Conservation (phyloP, 495 filamentous ascomycete species). For the Trichoderma erinaceum region DNA sequence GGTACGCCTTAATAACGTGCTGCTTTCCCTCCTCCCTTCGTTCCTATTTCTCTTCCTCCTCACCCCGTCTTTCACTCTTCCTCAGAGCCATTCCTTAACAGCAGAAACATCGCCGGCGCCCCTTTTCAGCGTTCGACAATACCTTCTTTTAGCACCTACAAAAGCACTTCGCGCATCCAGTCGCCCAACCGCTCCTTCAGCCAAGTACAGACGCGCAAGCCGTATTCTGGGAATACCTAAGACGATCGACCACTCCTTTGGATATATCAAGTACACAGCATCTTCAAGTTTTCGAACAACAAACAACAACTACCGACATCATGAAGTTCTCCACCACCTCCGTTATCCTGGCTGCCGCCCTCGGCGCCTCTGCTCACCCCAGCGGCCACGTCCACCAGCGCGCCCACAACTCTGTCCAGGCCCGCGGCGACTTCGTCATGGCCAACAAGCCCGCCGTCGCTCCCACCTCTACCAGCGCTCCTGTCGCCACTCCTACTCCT, state of each 20-base stretch:
- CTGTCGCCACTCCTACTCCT: not conserved
- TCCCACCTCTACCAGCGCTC: not conserved
- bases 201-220: not conserved
- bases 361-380: conserved; percentile 16
- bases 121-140: not conserved
- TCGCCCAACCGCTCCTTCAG: conserved; percentile 13
- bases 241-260: conserved; percentile 11
- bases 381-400: conserved; percentile 12
- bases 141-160: conserved; percentile 1
- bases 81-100: conserved; percentile 6
- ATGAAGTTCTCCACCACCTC: conserved; percentile 16
- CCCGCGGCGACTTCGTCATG: conserved; percentile 10
- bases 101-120: not conserved
- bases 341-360: conserved; percentile 7
- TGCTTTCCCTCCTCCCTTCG: not conserved
- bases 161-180: not conserved
- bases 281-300: not conserved
- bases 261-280: conserved; percentile 10
- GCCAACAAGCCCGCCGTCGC: conserved; percentile 6
- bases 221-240: not conserved
- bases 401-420: not conserved
- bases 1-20: not conserved
- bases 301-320: not conserved
- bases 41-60: conserved; percentile 7
- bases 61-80: not conserved